phyloP scores from a whole-genome alignment of 345 rosid species.

The Salix suchowensis region DNA sequence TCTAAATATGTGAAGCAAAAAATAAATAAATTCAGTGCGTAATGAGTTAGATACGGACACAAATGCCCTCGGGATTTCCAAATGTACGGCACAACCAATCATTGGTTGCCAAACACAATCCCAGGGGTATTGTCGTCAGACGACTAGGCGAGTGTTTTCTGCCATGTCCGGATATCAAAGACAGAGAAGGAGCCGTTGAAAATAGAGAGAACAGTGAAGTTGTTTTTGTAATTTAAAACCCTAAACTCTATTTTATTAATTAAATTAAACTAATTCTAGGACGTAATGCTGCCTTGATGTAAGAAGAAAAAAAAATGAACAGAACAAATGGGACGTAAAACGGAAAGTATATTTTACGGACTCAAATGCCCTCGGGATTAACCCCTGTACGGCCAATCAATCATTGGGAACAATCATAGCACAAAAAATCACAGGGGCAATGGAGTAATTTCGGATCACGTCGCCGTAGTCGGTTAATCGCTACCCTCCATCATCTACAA shows the following conservation, averaged over 20 bases:
- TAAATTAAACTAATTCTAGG: no score
- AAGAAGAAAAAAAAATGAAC: neutral
- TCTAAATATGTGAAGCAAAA: neutral
- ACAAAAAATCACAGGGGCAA: conserved; percentile 14
- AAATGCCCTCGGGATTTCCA: conserved; percentile 51
- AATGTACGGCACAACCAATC: conserved; percentile 35
- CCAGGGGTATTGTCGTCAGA: conserved; percentile 22
- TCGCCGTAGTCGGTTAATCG: neutral
- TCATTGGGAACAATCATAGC: conserved; percentile 21
- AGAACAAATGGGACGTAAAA: conserved; percentile 22
- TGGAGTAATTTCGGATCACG: conserved; percentile 20
- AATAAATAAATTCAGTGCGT: neutral
- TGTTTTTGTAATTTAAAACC: no score
- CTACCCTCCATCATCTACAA: neutral
- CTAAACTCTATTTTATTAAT: no score
- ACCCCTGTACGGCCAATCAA: conserved; percentile 31
- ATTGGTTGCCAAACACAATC: conserved; percentile 14
- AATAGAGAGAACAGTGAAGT: neutral
- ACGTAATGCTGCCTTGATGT: neutral
- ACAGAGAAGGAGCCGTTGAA: neutral
- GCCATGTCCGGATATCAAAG: neutral
- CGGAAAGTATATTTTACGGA: conserved; percentile 18
- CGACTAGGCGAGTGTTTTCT: neutral
- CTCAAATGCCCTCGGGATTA: conserved; percentile 51
- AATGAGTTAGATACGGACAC: conserved; percentile 15